Evolutionary conservation across 2,329 filamentous ascomycete species (phyloP), one percentile per base, ranked within the genome.

Genomic region (Colletotrichum spaethianum): DNA sequence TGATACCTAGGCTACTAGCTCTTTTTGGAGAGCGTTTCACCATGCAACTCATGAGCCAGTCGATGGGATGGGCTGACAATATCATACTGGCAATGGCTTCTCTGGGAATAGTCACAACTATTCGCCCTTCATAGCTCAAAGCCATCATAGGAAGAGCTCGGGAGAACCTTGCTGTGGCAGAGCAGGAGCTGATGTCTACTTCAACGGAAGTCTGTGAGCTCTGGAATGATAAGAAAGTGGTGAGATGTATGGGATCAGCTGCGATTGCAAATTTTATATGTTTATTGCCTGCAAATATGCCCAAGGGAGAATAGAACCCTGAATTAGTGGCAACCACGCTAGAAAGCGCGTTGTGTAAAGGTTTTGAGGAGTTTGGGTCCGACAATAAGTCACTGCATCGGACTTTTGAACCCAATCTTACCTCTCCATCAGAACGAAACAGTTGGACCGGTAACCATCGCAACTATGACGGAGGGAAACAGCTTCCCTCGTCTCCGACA

Each of bases 151-250:
- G 84, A 0, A 70, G 83, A 52, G 78, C 82, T 0, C 78, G 81
- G 55, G 84, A 85, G 72, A 78, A 77, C 3, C 63, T 72, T 0
- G 80, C 78, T 0, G 73, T 66, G 0, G 79, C 76, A 0, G 84
- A 86, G 63, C 75, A 78, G 0, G 83, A 86, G 55, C 68, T 86
- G 0, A 82, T 81, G 74, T 85, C 83, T 0, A 86, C 83, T 0
- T 81, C 78, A 4, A 73, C 73, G 0, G 80, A 83, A 31, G 81
- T 84, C 2, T 84, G 82, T 50, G 83, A 85, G 61, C 73, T 85
- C 0, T 84, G 75, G 72, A 78, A 80, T 46, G 61, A 61, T 0
- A 42, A 59, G 23, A 36, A 59, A 23, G 1, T 69, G 1, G 42
- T 69, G 8, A 20, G 67, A 0, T 64, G 67, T 2, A 55, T 56